Percentiles rank a stretch among this genome's conserved stretches.
These are phyloP conservation scores for Podosphaera fusca DNA, from an alignment of 2,329 filamentous ascomycete species.

Conservation along the genomic window DNA sequence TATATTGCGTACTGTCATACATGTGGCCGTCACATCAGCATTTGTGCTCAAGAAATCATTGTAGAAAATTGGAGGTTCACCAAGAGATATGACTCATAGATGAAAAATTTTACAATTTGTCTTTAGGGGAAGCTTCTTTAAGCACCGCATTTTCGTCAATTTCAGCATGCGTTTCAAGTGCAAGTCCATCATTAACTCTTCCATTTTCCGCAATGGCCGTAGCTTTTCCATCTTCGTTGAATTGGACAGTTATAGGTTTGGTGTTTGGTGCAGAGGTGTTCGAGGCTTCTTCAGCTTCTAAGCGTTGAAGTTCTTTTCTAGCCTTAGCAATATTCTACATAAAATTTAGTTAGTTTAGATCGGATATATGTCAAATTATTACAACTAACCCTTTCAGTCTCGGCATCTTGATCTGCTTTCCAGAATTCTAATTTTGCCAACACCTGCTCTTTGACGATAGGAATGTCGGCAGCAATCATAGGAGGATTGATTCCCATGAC, in stretches of 20 bases:
- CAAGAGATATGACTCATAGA: too few relatives aligned
- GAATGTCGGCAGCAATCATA: conserved; percentile 63
- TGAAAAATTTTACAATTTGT: too few relatives aligned
- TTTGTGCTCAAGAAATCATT: too few relatives aligned
- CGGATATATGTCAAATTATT: background rate
- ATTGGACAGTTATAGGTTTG: conserved; percentile 22
- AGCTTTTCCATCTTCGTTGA: conserved; percentile 27
- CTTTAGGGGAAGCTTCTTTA: too few relatives aligned
- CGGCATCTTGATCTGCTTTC: conserved; percentile 71
- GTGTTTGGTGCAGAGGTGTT: conserved; percentile 19
- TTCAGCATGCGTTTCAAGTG: conserved; percentile 25
- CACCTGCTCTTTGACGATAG: conserved; percentile 62
- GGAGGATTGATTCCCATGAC: conserved; percentile 73
- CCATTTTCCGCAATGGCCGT: conserved; percentile 13
- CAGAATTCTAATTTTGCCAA: conserved; percentile 78
- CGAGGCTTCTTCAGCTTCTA: conserved; percentile 44
- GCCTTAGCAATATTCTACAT: conserved; percentile 84
- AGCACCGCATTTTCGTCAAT: conserved; percentile 29
- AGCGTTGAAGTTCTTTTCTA: conserved; percentile 77
- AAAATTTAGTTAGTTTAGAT: conserved; percentile 15
- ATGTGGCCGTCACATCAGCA: too few relatives aligned
- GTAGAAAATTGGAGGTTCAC: too few relatives aligned
- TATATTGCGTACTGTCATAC: too few relatives aligned
- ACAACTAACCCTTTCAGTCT: conserved; percentile 65
- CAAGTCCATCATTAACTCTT: conserved; percentile 11